A percentile compares a stretch with the other conserved stretches of the same genome.
Conservation (phyloP, 2,329 filamentous ascomycete species). For the Camillea tinctor region DNA sequence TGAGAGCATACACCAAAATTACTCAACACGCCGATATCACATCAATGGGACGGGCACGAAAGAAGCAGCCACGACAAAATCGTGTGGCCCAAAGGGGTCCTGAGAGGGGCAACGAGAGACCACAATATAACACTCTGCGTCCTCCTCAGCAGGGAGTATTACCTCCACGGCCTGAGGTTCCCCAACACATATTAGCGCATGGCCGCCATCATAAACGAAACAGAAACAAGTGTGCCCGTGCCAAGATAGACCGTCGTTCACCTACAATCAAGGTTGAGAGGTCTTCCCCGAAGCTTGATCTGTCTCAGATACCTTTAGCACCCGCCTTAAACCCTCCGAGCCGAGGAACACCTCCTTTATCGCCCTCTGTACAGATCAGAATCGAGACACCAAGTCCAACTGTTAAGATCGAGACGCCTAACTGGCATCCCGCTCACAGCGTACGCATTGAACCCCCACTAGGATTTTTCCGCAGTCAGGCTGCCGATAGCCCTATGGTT, state of each 20-base stretch:
- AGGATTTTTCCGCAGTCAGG: background rate
- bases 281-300: too few relatives aligned
- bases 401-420: background rate
- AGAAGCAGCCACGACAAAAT: background rate
- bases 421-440: background rate
- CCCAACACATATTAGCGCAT: too few relatives aligned
- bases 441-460: background rate
- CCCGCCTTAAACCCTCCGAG: background rate
- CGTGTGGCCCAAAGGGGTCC: too few relatives aligned
- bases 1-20: background rate
- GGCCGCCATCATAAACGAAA: too few relatives aligned
- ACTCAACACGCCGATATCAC: background rate
- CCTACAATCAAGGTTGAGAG: too few relatives aligned
- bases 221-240: too few relatives aligned
- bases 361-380: background rate
- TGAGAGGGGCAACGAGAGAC: background rate
- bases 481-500: background rate
- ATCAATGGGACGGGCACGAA: background rate
- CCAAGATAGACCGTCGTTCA: too few relatives aligned
- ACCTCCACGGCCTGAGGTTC: too few relatives aligned
- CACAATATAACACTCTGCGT: background rate
- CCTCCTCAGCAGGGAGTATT: too few relatives aligned
- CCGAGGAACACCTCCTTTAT: background rate
- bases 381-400: background rate
- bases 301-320: background rate